Base-by-base conservation (phyloP, 345 rosid genomes). In the Camelina neglecta region DNA sequence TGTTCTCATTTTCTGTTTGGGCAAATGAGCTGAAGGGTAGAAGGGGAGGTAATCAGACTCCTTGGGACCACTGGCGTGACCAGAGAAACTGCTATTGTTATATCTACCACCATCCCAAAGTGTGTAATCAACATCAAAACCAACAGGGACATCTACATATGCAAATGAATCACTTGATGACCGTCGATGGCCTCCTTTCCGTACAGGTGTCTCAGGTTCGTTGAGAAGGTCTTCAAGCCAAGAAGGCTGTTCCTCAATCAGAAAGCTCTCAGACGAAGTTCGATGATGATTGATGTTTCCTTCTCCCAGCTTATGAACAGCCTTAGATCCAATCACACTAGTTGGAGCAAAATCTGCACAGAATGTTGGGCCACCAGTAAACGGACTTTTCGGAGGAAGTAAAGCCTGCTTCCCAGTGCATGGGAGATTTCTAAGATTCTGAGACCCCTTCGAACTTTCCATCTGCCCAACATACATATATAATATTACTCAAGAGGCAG, bases 181-280 rank as follows among this genome's bases (percentile, higher is more conserved):
- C 18, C 98, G 92, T 60, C 98, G 84, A 83, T 93, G 98, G 78
- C 90, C 93, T 44, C 91, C 96, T 86, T 72, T 85, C 26, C 86
- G 89, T 10, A 85, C 92, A 51, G 97, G 97, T 51, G 90, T 90
- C 73, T 93, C 97, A 4, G 97, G 98, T 76, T 93, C 98, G 26
- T 90, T 86, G 60, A 93, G 93, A 56, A 90, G 93, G 80, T 93
- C 98, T 75, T 93, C 98, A 65, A 90, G 93, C 98, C 98, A 93
- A 75, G 95, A 93, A 72, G 98, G 98, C 76, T 90, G 98, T 76
- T 90, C 97, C 64, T 90, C 97, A 62, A 86, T 54, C 26, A 89
- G 71, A 75, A 86, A 54, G 58, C 90, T 86, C 86, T 90, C 97
- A 21, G 98, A 93, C 35, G 95, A 89, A 71, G 97, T 89, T 55